These are phyloP conservation scores for Epichloe hybrida DNA, from an alignment of 2,329 filamentous ascomycete species.

Conservation along the genomic window DNA sequence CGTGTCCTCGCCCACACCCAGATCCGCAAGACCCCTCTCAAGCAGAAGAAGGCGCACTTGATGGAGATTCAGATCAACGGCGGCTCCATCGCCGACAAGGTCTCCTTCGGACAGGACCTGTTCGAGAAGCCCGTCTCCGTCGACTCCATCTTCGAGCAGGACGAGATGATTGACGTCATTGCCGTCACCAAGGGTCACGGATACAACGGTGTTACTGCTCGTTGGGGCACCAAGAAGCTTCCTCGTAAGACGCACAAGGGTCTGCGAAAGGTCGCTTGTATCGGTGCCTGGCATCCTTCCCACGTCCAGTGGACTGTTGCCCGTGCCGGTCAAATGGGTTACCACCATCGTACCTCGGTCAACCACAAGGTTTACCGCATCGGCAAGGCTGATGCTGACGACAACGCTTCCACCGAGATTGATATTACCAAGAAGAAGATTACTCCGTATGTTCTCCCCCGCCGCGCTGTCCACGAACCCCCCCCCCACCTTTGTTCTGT, in stretches of 20 bases:
- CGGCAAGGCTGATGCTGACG: conserved; percentile 80
- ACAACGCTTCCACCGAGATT: conserved; percentile 86
- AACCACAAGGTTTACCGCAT: conserved; percentile 99
- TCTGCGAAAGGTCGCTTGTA: conserved; percentile 99
- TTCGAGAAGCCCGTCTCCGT: conserved; percentile 99
- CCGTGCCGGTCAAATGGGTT: conserved; percentile 98
- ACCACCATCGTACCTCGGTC: conserved; percentile 99
- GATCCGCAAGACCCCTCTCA: conserved; percentile 97
- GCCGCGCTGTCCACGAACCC: background rate
- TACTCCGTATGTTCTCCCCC: conserved; percentile 64
- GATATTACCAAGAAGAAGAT: conserved; percentile 99
- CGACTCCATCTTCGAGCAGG: conserved; percentile 92
- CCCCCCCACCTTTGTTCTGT: no score
- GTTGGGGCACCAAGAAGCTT: conserved; percentile 99
- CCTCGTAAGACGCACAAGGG: conserved; percentile 99
- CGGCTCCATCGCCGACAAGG: conserved; percentile 90
- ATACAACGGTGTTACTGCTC: conserved; percentile 90
- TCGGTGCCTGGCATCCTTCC: conserved; percentile 99
- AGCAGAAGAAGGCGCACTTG: conserved; percentile 99
- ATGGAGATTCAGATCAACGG: conserved; percentile 99
- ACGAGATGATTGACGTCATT: conserved; percentile 99
- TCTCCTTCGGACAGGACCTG: conserved; percentile 83
- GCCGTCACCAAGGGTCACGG: conserved; percentile 99
- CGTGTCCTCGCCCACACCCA: conserved; percentile 98
- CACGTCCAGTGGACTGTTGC: conserved; percentile 99